Conservation (phyloP, 768 basidiomycete species). For the Pisolithus tinctorius region DNA sequence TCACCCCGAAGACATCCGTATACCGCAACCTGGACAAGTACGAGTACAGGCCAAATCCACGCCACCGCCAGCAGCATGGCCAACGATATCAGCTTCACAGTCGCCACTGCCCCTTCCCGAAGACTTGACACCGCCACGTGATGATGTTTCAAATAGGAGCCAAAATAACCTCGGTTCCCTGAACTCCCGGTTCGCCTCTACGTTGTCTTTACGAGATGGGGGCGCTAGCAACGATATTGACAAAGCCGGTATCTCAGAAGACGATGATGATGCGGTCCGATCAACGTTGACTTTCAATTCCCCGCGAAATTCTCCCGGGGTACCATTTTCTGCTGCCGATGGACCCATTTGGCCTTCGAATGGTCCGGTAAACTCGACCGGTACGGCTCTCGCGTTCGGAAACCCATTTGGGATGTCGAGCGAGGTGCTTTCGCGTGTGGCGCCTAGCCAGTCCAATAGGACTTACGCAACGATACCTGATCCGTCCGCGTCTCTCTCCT, state of each 20-base stretch:
- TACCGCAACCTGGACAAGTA: slow-evolving; percentile 20
- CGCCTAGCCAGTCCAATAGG: slow-evolving; percentile 5
- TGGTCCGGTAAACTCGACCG: slow-evolving; percentile 8
- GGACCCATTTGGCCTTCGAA: slow-evolving; percentile 27
- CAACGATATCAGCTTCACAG: slow-evolving; percentile 35
- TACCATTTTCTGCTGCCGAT: slow-evolving; percentile 26
- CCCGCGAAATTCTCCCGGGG: slow-evolving; percentile 13
- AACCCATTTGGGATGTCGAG: slow-evolving; percentile 25
- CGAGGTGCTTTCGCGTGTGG: slow-evolving; percentile 31
- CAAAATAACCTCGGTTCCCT: slow-evolving; percentile 23
- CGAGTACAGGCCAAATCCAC: slow-evolving; percentile 22
- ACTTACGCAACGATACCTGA: slow-evolving; percentile 13
- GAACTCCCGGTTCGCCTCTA: slow-evolving; percentile 30
- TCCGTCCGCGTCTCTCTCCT: slow-evolving; percentile 33
- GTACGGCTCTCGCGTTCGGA: slow-evolving; percentile 11
- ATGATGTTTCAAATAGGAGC: slow-evolving; percentile 8
- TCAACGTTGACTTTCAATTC: slow-evolving; percentile 20
- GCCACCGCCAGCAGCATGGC: slow-evolving; percentile 31
- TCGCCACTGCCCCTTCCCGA: slow-evolving; percentile 6
- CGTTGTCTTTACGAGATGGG: slow-evolving; percentile 33
- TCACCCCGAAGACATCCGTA: slow-evolving; percentile 33
- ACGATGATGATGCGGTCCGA: slow-evolving; percentile 12
- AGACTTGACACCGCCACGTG: slow-evolving; percentile 7
- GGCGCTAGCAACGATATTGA: slow-evolving; percentile 10
- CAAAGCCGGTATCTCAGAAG: slow-evolving; percentile 9